Evolutionary conservation across 768 basidiomycete species (phyloP).

Genomic region (Suillus hirtellus): DNA sequence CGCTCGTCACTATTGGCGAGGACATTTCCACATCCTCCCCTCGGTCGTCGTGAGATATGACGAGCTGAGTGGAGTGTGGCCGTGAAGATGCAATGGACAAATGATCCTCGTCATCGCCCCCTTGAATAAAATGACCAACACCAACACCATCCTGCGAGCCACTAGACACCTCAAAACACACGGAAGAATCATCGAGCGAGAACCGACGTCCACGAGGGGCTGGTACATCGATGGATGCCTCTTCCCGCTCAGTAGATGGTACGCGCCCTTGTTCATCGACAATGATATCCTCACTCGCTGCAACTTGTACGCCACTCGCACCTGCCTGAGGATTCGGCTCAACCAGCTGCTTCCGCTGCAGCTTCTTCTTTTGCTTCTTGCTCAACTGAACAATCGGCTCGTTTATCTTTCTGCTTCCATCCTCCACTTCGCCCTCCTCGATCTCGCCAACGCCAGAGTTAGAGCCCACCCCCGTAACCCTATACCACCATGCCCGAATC

Average conservation of each 20-base stretch:
- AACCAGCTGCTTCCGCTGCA: slow-evolving; percentile 2
- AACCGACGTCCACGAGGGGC: neutral
- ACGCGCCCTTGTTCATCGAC: neutral
- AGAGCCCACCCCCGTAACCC: slow-evolving; percentile 9
- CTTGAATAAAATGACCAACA: neutral
- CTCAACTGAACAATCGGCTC: neutral
- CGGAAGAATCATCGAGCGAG: slow-evolving; percentile 1
- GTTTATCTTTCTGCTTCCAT: slow-evolving; percentile 4
- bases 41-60: neutral
- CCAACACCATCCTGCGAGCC: neutral
- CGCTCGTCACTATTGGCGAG: slow-evolving; percentile 8
- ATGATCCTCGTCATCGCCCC: slow-evolving; percentile 4
- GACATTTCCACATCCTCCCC: slow-evolving; percentile 14
- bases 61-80: slow-evolving; percentile 9
- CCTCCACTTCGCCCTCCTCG: slow-evolving; percentile 18
- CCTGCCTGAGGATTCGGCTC: neutral
- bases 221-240: neutral
- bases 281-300: neutral
- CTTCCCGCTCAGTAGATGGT: slow-evolving; percentile 1
- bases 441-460: slow-evolving; percentile 14
- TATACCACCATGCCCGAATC: slow-evolving; percentile 21
- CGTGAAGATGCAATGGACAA: slow-evolving; percentile 13
- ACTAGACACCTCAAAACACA: neutral
- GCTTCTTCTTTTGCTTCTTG: slow-evolving; percentile 11
- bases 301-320: neutral